phyloP scores from a whole-genome alignment of 176 grass and related monocot genomes.

The Aegilops bicornis region DNA sequence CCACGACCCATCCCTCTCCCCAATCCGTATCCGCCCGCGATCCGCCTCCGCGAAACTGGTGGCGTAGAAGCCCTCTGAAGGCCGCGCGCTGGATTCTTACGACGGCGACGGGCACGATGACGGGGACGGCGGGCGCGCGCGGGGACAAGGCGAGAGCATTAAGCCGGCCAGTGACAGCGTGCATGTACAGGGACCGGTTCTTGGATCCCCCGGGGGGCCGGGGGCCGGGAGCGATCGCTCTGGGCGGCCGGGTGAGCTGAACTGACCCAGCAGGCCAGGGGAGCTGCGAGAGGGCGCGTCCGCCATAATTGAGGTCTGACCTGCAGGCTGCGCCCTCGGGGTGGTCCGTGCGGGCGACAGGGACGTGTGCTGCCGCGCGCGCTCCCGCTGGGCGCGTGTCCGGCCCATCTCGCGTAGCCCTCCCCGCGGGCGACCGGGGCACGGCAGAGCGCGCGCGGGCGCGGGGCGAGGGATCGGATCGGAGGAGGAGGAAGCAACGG shows the following conservation, averaged over 20 bases:
- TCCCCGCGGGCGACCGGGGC: conserved; percentile 26
- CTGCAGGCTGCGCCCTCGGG: not conserved
- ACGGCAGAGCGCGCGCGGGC: not conserved
- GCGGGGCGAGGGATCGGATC: not conserved
- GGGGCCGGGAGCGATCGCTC: not conserved
- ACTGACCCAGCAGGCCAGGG: not conserved
- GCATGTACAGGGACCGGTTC: conserved; percentile 31
- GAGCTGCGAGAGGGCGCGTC: not conserved
- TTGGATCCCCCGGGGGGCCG: not conserved
- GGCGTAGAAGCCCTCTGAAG: conserved; percentile 10
- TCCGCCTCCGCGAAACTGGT: conserved; percentile 8
- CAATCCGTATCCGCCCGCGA: not conserved
- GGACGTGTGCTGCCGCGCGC: conserved; percentile 21
- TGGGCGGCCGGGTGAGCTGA: conserved; percentile 15
- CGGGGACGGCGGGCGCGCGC: not conserved
- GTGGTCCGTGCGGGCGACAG: conserved; percentile 41
- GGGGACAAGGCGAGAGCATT: not conserved
- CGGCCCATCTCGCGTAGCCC: conserved; percentile 35
- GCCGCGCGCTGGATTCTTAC: not conserved
- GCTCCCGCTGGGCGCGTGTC: not conserved
- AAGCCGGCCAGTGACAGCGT: conserved; percentile 16
- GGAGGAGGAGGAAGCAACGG: not conserved
- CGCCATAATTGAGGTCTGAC: conserved; percentile 40
- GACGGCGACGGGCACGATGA: conserved; percentile 18
- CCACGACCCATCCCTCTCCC: not conserved